Evolutionary conservation across 257 asterid genomes (phyloP).

Genomic region (Penstemon davidsonii): DNA sequence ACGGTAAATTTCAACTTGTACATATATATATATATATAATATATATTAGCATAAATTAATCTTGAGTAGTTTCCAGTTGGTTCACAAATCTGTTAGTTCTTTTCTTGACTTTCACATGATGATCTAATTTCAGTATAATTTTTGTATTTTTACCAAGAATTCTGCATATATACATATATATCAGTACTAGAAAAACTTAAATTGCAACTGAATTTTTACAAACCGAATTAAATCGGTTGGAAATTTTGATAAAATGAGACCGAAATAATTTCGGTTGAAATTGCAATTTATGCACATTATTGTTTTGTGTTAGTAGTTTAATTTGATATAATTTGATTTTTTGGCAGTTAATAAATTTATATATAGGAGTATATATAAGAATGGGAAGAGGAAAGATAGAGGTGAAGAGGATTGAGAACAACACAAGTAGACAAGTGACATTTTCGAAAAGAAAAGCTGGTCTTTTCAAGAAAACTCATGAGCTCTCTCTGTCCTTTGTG

Average conservation of each 20-base stretch:
- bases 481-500: constrained; percentile 84
- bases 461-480: constrained; percentile 80
- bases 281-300: no score
- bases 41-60: constrained; percentile 25
- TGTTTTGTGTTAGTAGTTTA: no score
- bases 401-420: constrained; percentile 85
- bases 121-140: constrained; percentile 7
- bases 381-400: constrained; percentile 90
- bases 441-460: constrained; percentile 76
- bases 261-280: no score
- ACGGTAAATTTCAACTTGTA: constrained; percentile 29
- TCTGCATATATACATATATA: no score
- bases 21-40: not conserved
- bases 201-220: no score
- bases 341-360: no score
- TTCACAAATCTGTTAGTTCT: constrained; percentile 7
- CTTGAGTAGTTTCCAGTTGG: not conserved
- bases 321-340: no score
- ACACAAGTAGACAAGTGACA: constrained; percentile 77
- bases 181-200: no score
- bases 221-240: no score
- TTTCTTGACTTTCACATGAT: not conserved
- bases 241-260: no score
- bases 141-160: not conserved
- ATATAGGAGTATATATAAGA: not conserved